Conservation (phyloP, 2,329 filamentous ascomycete species). For the Phaeosphaeriaceae sp. region DNA sequence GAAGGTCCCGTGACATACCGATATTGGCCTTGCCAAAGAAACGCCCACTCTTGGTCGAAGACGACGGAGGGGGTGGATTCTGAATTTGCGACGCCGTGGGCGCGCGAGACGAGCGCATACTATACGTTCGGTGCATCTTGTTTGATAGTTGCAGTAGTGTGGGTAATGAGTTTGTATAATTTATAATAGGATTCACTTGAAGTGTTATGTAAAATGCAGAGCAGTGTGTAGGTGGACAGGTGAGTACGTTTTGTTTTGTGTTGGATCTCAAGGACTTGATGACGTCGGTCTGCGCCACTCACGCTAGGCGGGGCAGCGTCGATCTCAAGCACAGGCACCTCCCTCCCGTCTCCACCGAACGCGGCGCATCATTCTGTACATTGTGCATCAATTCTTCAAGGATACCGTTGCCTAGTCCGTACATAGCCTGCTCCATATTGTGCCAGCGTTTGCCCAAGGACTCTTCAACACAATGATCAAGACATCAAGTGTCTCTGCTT, state of each 20-base stretch:
- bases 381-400: slow-evolving; percentile 1
- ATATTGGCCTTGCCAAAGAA: slow-evolving; percentile 87
- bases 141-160: background rate
- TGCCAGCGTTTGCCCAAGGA: background rate
- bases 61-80: slow-evolving; percentile 91
- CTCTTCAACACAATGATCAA: too few relatives aligned
- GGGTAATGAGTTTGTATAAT: slow-evolving; percentile 10
- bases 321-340: slow-evolving; percentile 1
- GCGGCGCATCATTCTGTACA: slow-evolving; percentile 15
- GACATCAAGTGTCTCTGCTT: too few relatives aligned
- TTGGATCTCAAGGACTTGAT: slow-evolving; percentile 13
- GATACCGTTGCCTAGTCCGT: background rate
- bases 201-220: too few relatives aligned
- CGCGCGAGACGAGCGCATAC: slow-evolving; percentile 85
- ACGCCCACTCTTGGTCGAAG: slow-evolving; percentile 87
- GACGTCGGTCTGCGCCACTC: slow-evolving; percentile 20
- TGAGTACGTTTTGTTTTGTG: slow-evolving; percentile 33
- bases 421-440: slow-evolving; percentile 11
- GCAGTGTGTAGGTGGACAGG: slow-evolving; percentile 11
- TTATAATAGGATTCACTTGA: too few relatives aligned
- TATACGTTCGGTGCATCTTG: slow-evolving; percentile 93
- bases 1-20: slow-evolving; percentile 63
- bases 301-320: background rate
- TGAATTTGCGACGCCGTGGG: slow-evolving; percentile 90
- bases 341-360: slow-evolving; percentile 21